Base-by-base conservation (phyloP, 2,329 filamentous ascomycete genomes). In the Raffaelea albimanens region DNA sequence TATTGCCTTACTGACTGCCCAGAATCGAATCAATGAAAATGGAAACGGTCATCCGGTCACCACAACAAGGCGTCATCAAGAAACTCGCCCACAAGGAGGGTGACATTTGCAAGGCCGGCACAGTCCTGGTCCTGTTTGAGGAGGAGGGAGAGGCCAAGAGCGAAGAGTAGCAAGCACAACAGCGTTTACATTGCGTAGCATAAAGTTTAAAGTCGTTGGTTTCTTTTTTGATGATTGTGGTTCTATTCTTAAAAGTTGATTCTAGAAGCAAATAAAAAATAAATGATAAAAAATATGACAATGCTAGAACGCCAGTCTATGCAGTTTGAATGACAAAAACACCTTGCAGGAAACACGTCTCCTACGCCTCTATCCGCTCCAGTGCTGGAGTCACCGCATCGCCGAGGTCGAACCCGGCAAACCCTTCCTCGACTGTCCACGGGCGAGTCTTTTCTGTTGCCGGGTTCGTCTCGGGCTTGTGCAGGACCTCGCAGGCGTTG, bases 21-120 rank as follows among this genome's bases (percentile, higher is more conserved):
- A 82, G 78, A 1, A 89, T 90, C 58, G 85, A 90, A 66, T 89
- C 85, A 50, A 90, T 90, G 85, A 90, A 90, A 72, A 90, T 90
- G 85, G 85, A 90, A 62, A 90, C 85, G 2, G 82, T 89, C 1
- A 89, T 90, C 56, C 75, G 85, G 51, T 87, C 84, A 45, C 85
- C 85, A 8, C 83, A 87, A 53, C 75, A 79, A 50, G 85, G 85
- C 7, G 69, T 80, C 1, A 76, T 90, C 52, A 82, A 85, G 62
- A 83, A 79, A 61, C 66, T 90, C 48, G 83, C 84, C 36, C 85
- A 89, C 60, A 80, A 82, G 59, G 77, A 83, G 67, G 86, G 86
- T 50, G 85, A 88, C 57, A 85, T 87, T 57, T 88, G 85, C 64
- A 87, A 87, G 62, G 83, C 83, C 5, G 85, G 85, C 7, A 87